phyloP scores from a whole-genome alignment of 495 filamentous ascomycete genomes.

The Penicillium mononematosum region DNA sequence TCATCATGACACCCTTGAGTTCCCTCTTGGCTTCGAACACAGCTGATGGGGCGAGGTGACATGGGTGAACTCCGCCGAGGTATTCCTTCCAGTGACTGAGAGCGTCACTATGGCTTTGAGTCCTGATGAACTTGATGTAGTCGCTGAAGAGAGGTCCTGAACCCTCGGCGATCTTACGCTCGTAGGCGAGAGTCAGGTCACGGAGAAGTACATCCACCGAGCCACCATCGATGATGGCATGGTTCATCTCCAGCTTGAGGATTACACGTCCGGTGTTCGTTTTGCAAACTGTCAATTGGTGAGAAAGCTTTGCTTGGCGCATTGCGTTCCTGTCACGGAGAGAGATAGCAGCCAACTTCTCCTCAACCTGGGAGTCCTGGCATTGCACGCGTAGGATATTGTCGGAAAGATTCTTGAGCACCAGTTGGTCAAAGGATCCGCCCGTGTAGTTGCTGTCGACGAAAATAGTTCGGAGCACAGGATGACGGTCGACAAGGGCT shows the following conservation, averaged over 20 bases:
- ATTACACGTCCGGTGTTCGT: constrained; percentile 40
- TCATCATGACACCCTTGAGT: constrained; percentile 33
- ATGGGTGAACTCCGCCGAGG: constrained; percentile 28
- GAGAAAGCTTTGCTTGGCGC: constrained; percentile 39
- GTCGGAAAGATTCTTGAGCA: constrained; percentile 42
- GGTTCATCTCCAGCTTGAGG: constrained; percentile 57
- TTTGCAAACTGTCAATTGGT: constrained; percentile 50
- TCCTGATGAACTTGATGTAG: constrained; percentile 52
- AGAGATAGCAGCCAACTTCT: constrained; percentile 37
- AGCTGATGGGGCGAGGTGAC: constrained; percentile 20
- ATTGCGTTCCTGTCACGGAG: constrained; percentile 36
- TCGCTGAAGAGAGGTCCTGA: constrained; percentile 55
- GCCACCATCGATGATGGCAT: constrained; percentile 51
- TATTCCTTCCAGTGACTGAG: constrained; percentile 50
- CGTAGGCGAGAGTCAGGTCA: constrained; percentile 47
- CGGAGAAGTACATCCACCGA: constrained; percentile 42
- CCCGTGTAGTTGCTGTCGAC: constrained; percentile 51
- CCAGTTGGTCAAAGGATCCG: constrained; percentile 55
- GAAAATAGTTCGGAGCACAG: constrained; percentile 56
- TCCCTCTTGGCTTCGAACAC: constrained; percentile 19
- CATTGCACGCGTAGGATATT: constrained; percentile 43
- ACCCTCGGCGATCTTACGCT: constrained; percentile 34
- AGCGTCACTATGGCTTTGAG: constrained; percentile 35
- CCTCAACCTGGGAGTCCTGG: constrained; percentile 33
- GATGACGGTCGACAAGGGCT: constrained; percentile 52